These are phyloP conservation scores for Nakaseomyces glabratus DNA, from an alignment of 1,139 yeast genomes.

Conservation along the genomic window DNA sequence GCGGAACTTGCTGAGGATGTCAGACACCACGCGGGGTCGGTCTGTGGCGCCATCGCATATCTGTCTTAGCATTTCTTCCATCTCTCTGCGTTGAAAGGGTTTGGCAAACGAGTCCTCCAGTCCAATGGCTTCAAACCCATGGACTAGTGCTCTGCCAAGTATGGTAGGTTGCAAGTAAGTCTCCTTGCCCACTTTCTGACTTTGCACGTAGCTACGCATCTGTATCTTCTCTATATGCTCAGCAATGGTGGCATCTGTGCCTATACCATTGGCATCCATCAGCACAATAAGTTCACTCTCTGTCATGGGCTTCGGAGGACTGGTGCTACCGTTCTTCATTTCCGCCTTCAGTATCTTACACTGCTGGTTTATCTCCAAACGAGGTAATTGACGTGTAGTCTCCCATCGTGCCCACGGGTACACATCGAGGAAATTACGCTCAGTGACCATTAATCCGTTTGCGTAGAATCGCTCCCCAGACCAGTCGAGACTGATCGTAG, in stretches of 20 bases:
- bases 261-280: slow-evolving; percentile 97
- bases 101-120: slow-evolving; percentile 73
- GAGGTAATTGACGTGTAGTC: slow-evolving; percentile 57
- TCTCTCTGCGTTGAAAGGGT: slow-evolving; percentile 72
- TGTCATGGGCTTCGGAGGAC: slow-evolving; percentile 76
- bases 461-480: slow-evolving; percentile 64
- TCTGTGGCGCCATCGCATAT: slow-evolving; percentile 59
- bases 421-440: slow-evolving; percentile 69
- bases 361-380: slow-evolving; percentile 47
- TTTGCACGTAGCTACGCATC: slow-evolving; percentile 55
- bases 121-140: slow-evolving; percentile 76
- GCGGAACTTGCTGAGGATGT: slow-evolving; percentile 51
- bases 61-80: slow-evolving; percentile 58
- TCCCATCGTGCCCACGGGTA: slow-evolving; percentile 78
- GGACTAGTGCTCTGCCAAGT: slow-evolving; percentile 79
- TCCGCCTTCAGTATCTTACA: slow-evolving; percentile 47
- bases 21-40: slow-evolving; percentile 47
- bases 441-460: slow-evolving; percentile 62
- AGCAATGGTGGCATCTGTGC: slow-evolving; percentile 98
- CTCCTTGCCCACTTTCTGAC: slow-evolving; percentile 35
- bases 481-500: slow-evolving; percentile 64
- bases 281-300: slow-evolving; percentile 86
- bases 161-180: slow-evolving; percentile 63
- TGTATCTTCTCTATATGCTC: slow-evolving; percentile 85
- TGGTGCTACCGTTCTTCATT: slow-evolving; percentile 64